Evolutionary conservation across 1,284 basidiomycete genomes (phyloP), one percentile per base, ranked within the genome.

Genomic region (Marasmius oreades): DNA sequence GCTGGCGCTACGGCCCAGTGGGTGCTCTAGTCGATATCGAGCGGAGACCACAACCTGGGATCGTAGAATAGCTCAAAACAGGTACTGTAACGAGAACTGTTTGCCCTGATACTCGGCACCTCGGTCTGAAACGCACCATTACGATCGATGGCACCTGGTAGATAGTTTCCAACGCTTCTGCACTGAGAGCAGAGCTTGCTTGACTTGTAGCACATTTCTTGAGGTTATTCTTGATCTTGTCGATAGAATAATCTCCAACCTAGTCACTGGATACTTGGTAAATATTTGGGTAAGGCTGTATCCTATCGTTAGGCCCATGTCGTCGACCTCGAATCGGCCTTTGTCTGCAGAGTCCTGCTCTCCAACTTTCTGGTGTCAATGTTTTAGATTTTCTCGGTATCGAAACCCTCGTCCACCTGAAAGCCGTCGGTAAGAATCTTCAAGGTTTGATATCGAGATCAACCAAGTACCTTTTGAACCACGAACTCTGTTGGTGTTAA

Each of bases 221-320:
- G 3, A 76, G 51, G 31, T 68, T 72, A 11, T 63, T 65, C 50
- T 64, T 65, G 52, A 78, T 75, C 36, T 67, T 68, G 16, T 66
- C 60, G 4, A 72, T 69, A 22, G 67, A 67, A n/a, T n/a, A n/a
- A 1, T 66, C 62, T 39, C 62, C 63, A 1, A 71, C 73, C n/a
- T 66, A 55, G n/a, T 58, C 56, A 0, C 76, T 75, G 44, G 77
- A 76, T 24, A 80, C 66, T 61, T 79, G 73, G 60, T 75, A 72
- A 22, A 80, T 60, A 58, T 77, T 78, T 20, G 77, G 76, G 60
- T 63, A 77, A 3, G 77, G 77, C n/a, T n/a, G n/a, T 53, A 80
- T 78, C 16, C 68, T 68, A 61, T 78, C 73, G 1, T 72, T 71
- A 2, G 74, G 75, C 1, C 77, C 77, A n/a, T 57, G 33, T n/a